These are phyloP conservation scores for Croton laevigatus DNA, from an alignment of 441 rosid genomes.

Conservation along the genomic window DNA sequence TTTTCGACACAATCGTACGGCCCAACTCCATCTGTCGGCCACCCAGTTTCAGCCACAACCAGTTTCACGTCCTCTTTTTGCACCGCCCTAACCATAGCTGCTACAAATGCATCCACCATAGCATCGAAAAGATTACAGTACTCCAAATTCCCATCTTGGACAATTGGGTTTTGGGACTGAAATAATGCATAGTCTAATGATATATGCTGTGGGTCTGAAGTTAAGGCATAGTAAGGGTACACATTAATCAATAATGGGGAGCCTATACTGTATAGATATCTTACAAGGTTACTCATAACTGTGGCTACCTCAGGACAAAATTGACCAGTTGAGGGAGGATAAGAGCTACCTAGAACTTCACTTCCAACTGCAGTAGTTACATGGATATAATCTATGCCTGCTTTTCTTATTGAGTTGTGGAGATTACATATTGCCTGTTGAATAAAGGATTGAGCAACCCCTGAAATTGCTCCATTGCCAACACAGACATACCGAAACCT, in stretches of 20 bases:
- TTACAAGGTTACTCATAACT: neutral
- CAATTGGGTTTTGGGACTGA: slow-evolving; percentile 10
- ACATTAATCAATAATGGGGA: neutral
- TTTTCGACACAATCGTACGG: neutral
- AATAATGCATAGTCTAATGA: slow-evolving; percentile 24
- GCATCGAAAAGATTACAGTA: slow-evolving; percentile 30
- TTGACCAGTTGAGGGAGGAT: slow-evolving; percentile 26
- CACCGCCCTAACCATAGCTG: slow-evolving; percentile 23
- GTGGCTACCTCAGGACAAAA: neutral
- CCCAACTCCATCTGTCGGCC: neutral
- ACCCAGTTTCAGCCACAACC: neutral
- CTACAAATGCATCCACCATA: slow-evolving; percentile 5
- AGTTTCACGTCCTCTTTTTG: slow-evolving; percentile 1
- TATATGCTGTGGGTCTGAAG: slow-evolving; percentile 4
- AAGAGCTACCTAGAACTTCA: slow-evolving; percentile 17
- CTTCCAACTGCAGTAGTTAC: slow-evolving; percentile 19
- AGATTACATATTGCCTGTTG: slow-evolving; percentile 14
- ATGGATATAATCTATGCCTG: slow-evolving; percentile 9
- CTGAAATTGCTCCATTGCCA: neutral
- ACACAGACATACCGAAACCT: neutral
- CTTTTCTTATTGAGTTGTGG: neutral
- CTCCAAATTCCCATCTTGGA: slow-evolving; percentile 12
- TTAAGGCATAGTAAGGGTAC: slow-evolving; percentile 1
- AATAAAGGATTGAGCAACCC: neutral
- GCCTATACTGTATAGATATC: neutral